Evolutionary conservation across 306 rosid genomes (phyloP).

Genomic region (Acacia confusa): DNA sequence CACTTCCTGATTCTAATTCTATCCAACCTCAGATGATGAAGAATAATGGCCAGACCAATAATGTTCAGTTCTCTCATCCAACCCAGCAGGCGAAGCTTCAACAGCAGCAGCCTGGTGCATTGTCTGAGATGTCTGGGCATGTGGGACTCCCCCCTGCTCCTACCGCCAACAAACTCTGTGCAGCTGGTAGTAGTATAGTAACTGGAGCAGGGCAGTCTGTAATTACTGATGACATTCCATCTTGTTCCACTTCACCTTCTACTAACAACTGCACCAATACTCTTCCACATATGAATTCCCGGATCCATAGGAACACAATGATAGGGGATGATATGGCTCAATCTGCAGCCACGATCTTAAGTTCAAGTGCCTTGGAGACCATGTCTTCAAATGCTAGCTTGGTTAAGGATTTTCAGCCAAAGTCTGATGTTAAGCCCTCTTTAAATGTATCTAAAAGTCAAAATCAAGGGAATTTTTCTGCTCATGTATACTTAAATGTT

Average conservation of each 20-base stretch:
- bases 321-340: constrained; percentile 79
- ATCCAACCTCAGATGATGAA: constrained; percentile 54
- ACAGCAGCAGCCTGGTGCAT: constrained; percentile 57
- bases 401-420: constrained; percentile 62
- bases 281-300: constrained; percentile 57
- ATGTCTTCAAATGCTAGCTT: constrained; percentile 56
- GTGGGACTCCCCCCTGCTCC: constrained; percentile 47
- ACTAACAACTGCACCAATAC: constrained; percentile 66
- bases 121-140: constrained; percentile 57
- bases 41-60: constrained; percentile 48
- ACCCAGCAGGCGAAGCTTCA: constrained; percentile 68
- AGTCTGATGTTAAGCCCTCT: constrained; percentile 74
- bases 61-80: constrained; percentile 52
- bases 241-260: constrained; percentile 95
- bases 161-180: constrained; percentile 52
- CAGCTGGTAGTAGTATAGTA: constrained; percentile 49
- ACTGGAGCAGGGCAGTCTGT: constrained; percentile 74
- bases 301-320: constrained; percentile 44
- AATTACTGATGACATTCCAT: constrained; percentile 81
- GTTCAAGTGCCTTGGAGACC: constrained; percentile 57
- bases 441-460: constrained; percentile 65
- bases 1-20: constrained; percentile 48
- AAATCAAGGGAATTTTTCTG: constrained; percentile 59
- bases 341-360: constrained; percentile 63
- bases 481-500: constrained; percentile 55